These are phyloP conservation scores for Colletotrichum cuscutae DNA, from an alignment of 2,329 filamentous ascomycete species.

Conservation along the genomic window DNA sequence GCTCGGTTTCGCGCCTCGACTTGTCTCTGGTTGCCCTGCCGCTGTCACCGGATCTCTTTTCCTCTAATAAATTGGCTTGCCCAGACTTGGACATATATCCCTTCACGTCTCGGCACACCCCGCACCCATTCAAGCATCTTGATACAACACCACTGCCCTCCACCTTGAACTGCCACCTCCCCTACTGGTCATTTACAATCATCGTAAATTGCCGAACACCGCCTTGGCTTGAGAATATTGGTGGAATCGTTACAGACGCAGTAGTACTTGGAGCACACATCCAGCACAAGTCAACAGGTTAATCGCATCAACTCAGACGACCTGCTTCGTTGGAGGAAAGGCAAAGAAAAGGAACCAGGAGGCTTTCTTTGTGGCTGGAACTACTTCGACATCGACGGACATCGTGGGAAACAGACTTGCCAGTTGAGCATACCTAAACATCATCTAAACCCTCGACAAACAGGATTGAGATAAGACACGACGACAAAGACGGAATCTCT, in stretches of 20 bases:
- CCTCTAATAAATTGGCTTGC: constrained; percentile 25
- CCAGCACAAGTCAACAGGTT: neutral
- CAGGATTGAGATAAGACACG: neutral
- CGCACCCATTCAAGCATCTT: neutral
- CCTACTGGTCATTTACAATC: neutral
- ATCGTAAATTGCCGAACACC: neutral
- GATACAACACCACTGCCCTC: neutral
- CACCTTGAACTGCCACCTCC: neutral
- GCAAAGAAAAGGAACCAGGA: neutral
- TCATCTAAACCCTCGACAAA: neutral
- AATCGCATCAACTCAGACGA: neutral
- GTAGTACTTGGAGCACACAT: neutral
- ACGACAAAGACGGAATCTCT: neutral
- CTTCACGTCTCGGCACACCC: neutral
- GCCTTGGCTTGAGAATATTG: constrained; percentile 2
- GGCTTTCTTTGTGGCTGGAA: neutral
- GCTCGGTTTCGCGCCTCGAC: constrained; percentile 12
- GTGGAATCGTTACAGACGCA: neutral
- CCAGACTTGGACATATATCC: constrained; percentile 21
- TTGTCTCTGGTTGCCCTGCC: constrained; percentile 6
- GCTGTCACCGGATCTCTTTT: neutral
- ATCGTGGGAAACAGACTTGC: too few relatives aligned
- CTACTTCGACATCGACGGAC: too few relatives aligned
- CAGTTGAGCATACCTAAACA: neutral
- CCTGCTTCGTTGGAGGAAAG: neutral